Evolutionary conservation across 2,329 filamentous ascomycete species (phyloP), one percentile per base, ranked within the genome.

Genomic region (Raffaelea albimanens): DNA sequence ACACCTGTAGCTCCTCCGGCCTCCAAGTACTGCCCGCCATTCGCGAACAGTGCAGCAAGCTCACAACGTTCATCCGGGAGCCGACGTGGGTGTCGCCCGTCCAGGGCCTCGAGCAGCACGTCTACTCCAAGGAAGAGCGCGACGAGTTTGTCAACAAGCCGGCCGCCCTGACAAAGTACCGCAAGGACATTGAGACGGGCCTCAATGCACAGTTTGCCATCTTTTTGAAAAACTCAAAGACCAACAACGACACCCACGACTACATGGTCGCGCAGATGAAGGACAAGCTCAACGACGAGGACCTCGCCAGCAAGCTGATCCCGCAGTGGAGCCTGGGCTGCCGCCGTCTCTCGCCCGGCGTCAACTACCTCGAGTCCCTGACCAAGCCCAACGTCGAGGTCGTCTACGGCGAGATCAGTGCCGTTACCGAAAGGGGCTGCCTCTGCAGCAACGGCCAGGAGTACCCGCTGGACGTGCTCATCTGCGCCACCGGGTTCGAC

Each of bases 261-360:
- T 64, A 68, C 51, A 67, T 73, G 61, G 49, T 57, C 5, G 44
- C 57, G 40, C 60, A 67, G 49, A 70, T 67, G 67, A 63, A 58
- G 48, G 58, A 61, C 50, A 63, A 61, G 52, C 57, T 66, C 49
- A 59, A 59, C 31, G 40, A 47, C 46, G 46, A 50, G 21, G 29
- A 20, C n/a, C 36, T 54, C 21, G 48, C 47, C 3, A 60, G 70
- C 10, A 62, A 67, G 42, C 65, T 77, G 13, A 63, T 65, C 31
- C 67, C 67, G 13, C 58, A 58, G 38, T 75, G 69, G 61, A 61
- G 63, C 3, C 66, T 68, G 8, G 72, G 72, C 11, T 70, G 61
- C 58, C 62, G 60, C 46, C 64, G 66, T 1, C 61, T 71, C 40
- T 67, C 67, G 0, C 69, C 68, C 0, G 68, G 67, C 2, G 61